Percentiles rank a stretch among this genome's conserved stretches.
These are phyloP conservation scores for Xylaria telfairii DNA, from an alignment of 495 filamentous ascomycete genomes.

Conservation along the genomic window DNA sequence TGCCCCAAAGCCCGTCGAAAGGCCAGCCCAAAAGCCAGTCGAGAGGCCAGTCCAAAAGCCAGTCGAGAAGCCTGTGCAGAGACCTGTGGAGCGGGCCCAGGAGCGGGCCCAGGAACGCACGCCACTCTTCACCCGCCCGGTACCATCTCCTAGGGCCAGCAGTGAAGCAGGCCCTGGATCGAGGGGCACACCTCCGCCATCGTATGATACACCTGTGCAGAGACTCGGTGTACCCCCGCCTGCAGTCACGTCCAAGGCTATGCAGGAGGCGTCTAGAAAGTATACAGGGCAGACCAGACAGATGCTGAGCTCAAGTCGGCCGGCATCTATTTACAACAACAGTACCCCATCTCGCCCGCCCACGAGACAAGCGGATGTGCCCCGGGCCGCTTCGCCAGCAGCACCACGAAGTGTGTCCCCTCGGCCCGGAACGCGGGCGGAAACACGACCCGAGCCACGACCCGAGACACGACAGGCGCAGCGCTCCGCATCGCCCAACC, in stretches of 20 bases:
- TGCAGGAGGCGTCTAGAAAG: slow-evolving; percentile 90
- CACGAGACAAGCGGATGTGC: slow-evolving; percentile 51
- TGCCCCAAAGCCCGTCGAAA: not conserved
- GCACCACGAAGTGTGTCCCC: slow-evolving; percentile 59
- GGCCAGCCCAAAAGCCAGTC: too few species aligned
- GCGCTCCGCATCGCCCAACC: slow-evolving; percentile 58
- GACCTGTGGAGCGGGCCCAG: not conserved
- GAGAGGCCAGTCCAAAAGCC: too few species aligned
- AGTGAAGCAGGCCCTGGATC: slow-evolving; percentile 55
- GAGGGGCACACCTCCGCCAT: slow-evolving; percentile 80
- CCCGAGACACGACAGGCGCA: slow-evolving; percentile 40
- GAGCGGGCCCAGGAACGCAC: slow-evolving; percentile 18
- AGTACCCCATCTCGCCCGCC: slow-evolving; percentile 47
- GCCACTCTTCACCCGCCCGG: slow-evolving; percentile 37
- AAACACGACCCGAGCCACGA: slow-evolving; percentile 24
- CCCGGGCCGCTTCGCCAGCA: slow-evolving; percentile 57
- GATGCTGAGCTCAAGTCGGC: slow-evolving; percentile 70
- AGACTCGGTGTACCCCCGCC: slow-evolving; percentile 89
- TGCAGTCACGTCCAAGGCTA: slow-evolving; percentile 87
- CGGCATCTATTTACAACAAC: slow-evolving; percentile 42
- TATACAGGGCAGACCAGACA: slow-evolving; percentile 83
- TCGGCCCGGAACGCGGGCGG: slow-evolving; percentile 48
- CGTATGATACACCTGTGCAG: slow-evolving; percentile 78
- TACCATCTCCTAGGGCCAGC: slow-evolving; percentile 57
- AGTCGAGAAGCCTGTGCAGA: too few species aligned